These are phyloP conservation scores for Colletotrichum sp. DNA, from an alignment of 2,329 filamentous ascomycete species.

Conservation along the genomic window DNA sequence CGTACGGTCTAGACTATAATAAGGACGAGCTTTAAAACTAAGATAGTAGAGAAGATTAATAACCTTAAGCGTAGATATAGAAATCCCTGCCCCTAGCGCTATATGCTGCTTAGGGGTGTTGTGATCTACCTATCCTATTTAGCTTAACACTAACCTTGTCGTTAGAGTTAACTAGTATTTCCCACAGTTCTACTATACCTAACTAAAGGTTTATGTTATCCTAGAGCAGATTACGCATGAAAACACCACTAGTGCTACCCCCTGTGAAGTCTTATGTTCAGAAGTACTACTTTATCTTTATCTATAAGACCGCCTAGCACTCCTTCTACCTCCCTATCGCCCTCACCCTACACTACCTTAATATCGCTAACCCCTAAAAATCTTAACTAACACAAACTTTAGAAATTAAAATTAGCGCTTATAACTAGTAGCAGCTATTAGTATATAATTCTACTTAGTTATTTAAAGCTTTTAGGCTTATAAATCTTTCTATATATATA, in stretches of 20 bases:
- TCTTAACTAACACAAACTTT: constrained; percentile 76
- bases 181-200: constrained; percentile 87
- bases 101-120: too few relatives aligned
- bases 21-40: too few relatives aligned
- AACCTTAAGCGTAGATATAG: too few relatives aligned
- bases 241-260: constrained; percentile 69
- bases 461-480: too few relatives aligned
- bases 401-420: too few relatives aligned
- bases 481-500: too few relatives aligned
- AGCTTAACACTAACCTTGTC: constrained; percentile 60
- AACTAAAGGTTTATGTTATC: constrained; percentile 95
- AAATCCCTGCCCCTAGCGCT: too few relatives aligned
- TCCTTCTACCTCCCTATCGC: constrained; percentile 98
- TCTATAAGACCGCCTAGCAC: constrained; percentile 99
- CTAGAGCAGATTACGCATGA: constrained; percentile 94
- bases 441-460: too few relatives aligned
- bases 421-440: too few relatives aligned
- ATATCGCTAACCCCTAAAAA: constrained; percentile 84
- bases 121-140: too few relatives aligned
- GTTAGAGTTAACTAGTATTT: constrained; percentile 90
- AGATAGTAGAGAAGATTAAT: too few relatives aligned
- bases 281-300: constrained; percentile 98
- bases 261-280: constrained; percentile 33
- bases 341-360: constrained; percentile 83
- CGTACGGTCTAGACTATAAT: too few relatives aligned